phyloP scores from a whole-genome alignment of 495 filamentous ascomycete species.

The Lindgomyces ingoldianus region DNA sequence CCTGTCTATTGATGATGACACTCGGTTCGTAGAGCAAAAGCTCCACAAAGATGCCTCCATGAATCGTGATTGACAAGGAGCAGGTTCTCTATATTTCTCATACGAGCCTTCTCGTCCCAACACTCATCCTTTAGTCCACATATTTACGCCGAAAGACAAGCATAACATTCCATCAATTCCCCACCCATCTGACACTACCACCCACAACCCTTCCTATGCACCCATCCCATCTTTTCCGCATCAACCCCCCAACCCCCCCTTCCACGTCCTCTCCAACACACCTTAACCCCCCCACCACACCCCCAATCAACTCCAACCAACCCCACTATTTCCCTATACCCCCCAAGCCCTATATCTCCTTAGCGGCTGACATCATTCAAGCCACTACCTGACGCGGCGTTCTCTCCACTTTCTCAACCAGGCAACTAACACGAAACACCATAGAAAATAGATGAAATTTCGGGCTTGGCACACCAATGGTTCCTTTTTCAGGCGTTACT shows the following conservation, averaged over 20 bases:
- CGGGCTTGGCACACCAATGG: constrained; percentile 22
- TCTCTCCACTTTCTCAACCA: not conserved
- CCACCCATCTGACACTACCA: too few relatives aligned
- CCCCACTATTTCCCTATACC: not conserved
- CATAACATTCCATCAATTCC: too few relatives aligned
- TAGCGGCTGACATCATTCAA: constrained; percentile 8
- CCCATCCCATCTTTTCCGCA: not conserved
- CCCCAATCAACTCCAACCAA: not conserved
- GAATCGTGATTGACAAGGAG: too few relatives aligned
- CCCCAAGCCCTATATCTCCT: not conserved
- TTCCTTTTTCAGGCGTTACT: constrained; percentile 4
- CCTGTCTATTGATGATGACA: too few relatives aligned
- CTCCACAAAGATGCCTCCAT: too few relatives aligned
- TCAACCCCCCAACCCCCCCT: not conserved
- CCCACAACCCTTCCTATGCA: not conserved
- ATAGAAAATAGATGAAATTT: constrained; percentile 22
- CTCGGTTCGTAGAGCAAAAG: too few relatives aligned
- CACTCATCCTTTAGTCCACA: too few relatives aligned
- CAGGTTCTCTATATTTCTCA: too few relatives aligned
- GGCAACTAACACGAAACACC: not conserved
- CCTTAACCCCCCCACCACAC: not conserved
- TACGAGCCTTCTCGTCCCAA: too few relatives aligned
- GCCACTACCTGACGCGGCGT: constrained; percentile 21
- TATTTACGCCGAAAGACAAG: too few relatives aligned
- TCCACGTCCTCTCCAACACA: not conserved